These are phyloP conservation scores for Nicotiana tomentosiformis DNA, from an alignment of 257 asterid genomes.

Conservation along the genomic window DNA sequence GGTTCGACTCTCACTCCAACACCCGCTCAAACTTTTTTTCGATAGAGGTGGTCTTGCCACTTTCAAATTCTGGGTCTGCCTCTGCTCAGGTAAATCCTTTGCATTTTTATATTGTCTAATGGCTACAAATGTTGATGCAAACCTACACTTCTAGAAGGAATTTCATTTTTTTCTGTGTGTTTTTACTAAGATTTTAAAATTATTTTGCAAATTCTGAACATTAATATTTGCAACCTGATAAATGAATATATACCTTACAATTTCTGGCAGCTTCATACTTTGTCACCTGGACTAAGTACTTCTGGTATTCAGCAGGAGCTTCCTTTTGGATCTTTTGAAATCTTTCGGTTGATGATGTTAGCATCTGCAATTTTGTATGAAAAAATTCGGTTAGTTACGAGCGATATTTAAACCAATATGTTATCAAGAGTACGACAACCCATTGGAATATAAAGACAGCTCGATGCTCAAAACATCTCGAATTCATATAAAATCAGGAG, in stretches of 20 bases:
- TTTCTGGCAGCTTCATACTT: conserved; percentile 80
- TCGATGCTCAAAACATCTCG: too few relatives aligned
- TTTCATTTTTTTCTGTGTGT: background rate
- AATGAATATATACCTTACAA: conserved; percentile 54
- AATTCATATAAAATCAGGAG: too few relatives aligned
- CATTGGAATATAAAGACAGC: too few relatives aligned
- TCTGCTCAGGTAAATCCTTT: too few relatives aligned
- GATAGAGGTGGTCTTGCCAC: too few relatives aligned
- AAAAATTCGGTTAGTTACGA: too few relatives aligned
- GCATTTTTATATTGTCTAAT: background rate
- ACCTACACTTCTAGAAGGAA: background rate
- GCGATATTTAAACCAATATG: too few relatives aligned
- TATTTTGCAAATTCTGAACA: background rate
- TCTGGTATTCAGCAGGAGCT: conserved; percentile 56
- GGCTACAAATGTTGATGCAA: background rate
- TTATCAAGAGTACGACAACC: too few relatives aligned
- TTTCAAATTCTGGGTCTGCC: too few relatives aligned
- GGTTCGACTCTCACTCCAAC: too few relatives aligned
- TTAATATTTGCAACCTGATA: too few relatives aligned
- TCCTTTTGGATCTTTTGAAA: conserved; percentile 75
- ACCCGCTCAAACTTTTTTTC: too few relatives aligned
- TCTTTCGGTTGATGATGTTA: conserved; percentile 67
- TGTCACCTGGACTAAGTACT: conserved; percentile 69
- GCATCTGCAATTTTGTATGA: conserved; percentile 48
- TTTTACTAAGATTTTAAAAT: background rate